Evolutionary conservation across 2,329 filamentous ascomycete species (phyloP), one percentile per base, ranked within the genome.

Genomic region (Xylariales sp.): DNA sequence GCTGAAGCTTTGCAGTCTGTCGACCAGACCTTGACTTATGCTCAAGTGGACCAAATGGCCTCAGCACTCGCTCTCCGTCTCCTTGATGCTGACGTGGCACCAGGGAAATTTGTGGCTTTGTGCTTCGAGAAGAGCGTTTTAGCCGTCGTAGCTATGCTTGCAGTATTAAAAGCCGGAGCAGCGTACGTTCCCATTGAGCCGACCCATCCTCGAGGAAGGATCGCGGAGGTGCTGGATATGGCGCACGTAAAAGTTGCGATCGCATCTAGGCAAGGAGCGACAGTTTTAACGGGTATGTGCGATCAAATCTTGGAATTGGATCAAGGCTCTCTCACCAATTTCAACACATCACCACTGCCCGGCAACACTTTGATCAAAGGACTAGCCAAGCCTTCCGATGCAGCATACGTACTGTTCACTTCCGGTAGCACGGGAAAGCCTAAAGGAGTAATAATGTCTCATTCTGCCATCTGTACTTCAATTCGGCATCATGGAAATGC

Each of bases 61-160:
- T 43, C 45, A 7, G 43, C 50, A 8, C 45, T 59, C 5, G 53
- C 56, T n/a, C 51, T 52, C 14, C 50, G 56, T 19, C 45, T 59
- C 27, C 25, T 54, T 5, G 49, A 47, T n/a, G 43, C 48, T 23
- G 55, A 55, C 2, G 37, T 59, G 15, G 44, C 51, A 27, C 50
- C 50, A 4, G 52, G 50, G 19, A 50, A 47, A 35, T 63, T 83
- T 5, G 71, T 89, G 2, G 79, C 78, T 5, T 68, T 89, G 4
- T 73, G 82, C n/a, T 69, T 88, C 51, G 78, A 85, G 30, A 88
- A 87, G 60, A 84, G 75, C 15, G 62, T 78, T 13, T 74, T 83
- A 54, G 69, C 85, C 0, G 83, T 88, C 32, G 64, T 88, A 29
- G 73, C 81, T 5, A 81, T 90, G 42, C 67, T 90, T n/a, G 83